phyloP scores from a whole-genome alignment of 768 basidiomycete genomes.

The Tremella fuciformis region DNA sequence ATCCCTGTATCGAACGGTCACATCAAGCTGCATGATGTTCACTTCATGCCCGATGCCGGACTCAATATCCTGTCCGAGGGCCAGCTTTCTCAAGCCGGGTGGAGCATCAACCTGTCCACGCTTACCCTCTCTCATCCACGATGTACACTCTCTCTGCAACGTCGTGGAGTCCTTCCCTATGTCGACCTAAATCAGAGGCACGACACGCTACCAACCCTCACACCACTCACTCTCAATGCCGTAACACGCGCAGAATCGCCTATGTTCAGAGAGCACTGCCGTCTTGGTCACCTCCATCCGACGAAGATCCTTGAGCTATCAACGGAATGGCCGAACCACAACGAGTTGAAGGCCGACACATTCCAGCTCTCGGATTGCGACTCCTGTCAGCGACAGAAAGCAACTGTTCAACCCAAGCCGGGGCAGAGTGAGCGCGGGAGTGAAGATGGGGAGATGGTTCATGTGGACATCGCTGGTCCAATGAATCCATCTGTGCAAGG shows the following conservation, averaged over 20 bases:
- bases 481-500: neutral
- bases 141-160: neutral
- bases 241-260: neutral
- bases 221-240: neutral
- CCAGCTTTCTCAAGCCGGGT: neutral
- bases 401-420: no score
- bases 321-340: neutral
- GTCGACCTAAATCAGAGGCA: neutral
- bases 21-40: neutral
- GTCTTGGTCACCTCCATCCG: neutral
- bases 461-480: slow-evolving; percentile 22
- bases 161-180: neutral
- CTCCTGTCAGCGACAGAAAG: neutral
- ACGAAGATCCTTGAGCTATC: neutral
- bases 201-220: neutral
- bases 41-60: neutral
- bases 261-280: neutral
- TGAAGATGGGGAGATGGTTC: slow-evolving; percentile 18
- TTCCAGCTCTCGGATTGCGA: neutral
- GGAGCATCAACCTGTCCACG: neutral
- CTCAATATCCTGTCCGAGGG: neutral
- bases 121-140: neutral
- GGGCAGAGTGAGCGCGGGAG: slow-evolving; percentile 8
- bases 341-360: neutral
- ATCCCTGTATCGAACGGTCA: neutral